Percentiles rank a stretch among this genome's conserved stretches.
Evolutionary conservation across 2,329 filamentous ascomycete genomes (phyloP).

Genomic region (Dothideomycetes sp.): DNA sequence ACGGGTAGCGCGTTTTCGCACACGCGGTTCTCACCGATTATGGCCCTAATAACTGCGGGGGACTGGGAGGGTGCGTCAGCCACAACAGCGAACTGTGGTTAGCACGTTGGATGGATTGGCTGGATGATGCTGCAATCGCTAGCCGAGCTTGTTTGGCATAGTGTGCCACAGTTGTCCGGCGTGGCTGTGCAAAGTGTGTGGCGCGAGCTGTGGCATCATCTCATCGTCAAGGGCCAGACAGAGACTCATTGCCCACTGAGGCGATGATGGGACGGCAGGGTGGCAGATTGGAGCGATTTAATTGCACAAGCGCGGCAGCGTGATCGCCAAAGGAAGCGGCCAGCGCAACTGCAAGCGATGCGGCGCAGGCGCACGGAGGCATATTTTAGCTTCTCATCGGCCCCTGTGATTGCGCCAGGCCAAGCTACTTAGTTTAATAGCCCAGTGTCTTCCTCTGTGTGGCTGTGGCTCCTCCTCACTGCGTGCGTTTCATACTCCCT

Average conservation of each 20-base stretch:
- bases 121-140: too few species aligned
- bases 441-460: neutral
- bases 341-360: neutral
- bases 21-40: neutral
- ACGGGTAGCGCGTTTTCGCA: neutral
- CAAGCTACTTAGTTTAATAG: neutral
- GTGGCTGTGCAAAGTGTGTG: neutral
- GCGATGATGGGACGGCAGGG: neutral
- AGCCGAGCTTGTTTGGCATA: too few species aligned
- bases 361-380: neutral
- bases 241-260: neutral
- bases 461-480: neutral
- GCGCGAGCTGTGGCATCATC: neutral
- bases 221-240: neutral
- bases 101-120: too few species aligned
- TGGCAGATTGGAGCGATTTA: neutral
- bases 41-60: neutral
- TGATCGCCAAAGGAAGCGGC: neutral
- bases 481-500: slow-evolving; percentile 10
- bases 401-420: neutral
- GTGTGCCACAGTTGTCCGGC: neutral
- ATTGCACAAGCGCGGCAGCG: neutral
- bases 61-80: neutral
- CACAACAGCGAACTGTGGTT: neutral
- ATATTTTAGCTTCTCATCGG: neutral